phyloP scores from a whole-genome alignment of 768 basidiomycete species.

The Basidioascus undulatus region DNA sequence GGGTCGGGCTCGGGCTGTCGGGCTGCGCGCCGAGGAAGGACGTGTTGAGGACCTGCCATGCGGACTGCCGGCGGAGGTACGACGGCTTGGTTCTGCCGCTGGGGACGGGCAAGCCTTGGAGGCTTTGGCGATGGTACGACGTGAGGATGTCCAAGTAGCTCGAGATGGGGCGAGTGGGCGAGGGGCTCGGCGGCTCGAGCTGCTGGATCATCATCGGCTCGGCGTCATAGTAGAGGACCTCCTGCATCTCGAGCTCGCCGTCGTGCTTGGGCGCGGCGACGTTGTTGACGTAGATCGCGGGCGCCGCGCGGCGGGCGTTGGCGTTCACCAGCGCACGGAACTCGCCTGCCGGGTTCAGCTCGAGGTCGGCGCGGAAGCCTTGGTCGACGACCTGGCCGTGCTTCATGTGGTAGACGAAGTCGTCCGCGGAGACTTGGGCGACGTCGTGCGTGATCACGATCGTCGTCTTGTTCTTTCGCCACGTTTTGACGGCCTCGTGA shows the following conservation, averaged over 20 bases:
- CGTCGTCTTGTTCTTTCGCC: constrained; percentile 58
- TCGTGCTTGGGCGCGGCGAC: constrained; percentile 12
- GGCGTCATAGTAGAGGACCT: constrained; percentile 25
- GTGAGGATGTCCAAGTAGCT: neutral
- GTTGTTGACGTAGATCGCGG: constrained; percentile 15
- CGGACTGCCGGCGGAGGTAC: no score
- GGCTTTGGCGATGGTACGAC: no score
- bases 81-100: no score
- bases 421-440: constrained; percentile 41
- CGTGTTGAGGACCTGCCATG: no score
- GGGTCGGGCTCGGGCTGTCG: no score
- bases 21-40: no score
- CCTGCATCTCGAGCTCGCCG: constrained; percentile 21
- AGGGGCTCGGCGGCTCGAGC: neutral
- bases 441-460: constrained; percentile 93
- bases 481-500: constrained; percentile 35
- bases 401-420: constrained; percentile 84
- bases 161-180: neutral
- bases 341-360: constrained; percentile 30
- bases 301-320: constrained; percentile 32
- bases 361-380: constrained; percentile 62
- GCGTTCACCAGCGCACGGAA: constrained; percentile 43
- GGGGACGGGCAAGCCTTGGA: no score
- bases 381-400: constrained; percentile 59
- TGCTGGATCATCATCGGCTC: constrained; percentile 16